These are phyloP conservation scores for Parascedosporium putredinis DNA, from an alignment of 2,329 filamentous ascomycete genomes.

Conservation along the genomic window DNA sequence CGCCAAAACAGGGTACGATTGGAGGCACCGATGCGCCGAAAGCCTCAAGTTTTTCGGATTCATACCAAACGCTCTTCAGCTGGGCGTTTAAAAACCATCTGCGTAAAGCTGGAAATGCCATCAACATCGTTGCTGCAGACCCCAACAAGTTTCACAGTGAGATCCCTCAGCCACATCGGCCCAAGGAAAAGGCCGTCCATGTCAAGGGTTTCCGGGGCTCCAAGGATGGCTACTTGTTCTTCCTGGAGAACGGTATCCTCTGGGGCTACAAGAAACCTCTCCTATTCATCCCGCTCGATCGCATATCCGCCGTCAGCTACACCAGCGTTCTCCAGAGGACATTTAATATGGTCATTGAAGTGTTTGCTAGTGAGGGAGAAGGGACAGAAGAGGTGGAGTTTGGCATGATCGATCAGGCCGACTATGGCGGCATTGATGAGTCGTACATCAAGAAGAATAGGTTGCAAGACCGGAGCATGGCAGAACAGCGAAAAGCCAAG, in stretches of 20 bases:
- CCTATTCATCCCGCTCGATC: constrained; percentile 50
- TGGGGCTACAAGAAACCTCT: constrained; percentile 64
- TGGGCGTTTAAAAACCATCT: constrained; percentile 48
- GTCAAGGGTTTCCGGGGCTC: constrained; percentile 56
- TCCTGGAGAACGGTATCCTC: constrained; percentile 54
- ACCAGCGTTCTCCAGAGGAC: constrained; percentile 58
- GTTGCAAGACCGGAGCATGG: constrained; percentile 58
- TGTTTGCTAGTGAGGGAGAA: constrained; percentile 36
- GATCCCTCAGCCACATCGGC: constrained; percentile 46
- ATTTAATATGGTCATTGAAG: constrained; percentile 56
- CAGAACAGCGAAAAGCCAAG: constrained; percentile 56
- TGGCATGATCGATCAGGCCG: constrained; percentile 58
- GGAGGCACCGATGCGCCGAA: constrained; percentile 36
- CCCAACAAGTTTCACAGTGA: constrained; percentile 47
- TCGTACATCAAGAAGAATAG: constrained; percentile 50
- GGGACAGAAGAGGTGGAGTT: constrained; percentile 54
- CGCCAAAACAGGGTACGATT: constrained; percentile 51
- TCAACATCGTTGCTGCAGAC: constrained; percentile 41
- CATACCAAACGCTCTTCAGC: constrained; percentile 47
- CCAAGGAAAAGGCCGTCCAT: constrained; percentile 53
- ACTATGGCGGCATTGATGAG: constrained; percentile 53
- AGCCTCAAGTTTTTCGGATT: constrained; percentile 46
- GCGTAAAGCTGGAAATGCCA: constrained; percentile 34
- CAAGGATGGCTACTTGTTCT: constrained; percentile 60
- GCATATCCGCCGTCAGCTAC: constrained; percentile 54